Evolutionary conservation across 2,329 filamentous ascomycete species (phyloP).

Genomic region (Cucurbitaria berberidis): DNA sequence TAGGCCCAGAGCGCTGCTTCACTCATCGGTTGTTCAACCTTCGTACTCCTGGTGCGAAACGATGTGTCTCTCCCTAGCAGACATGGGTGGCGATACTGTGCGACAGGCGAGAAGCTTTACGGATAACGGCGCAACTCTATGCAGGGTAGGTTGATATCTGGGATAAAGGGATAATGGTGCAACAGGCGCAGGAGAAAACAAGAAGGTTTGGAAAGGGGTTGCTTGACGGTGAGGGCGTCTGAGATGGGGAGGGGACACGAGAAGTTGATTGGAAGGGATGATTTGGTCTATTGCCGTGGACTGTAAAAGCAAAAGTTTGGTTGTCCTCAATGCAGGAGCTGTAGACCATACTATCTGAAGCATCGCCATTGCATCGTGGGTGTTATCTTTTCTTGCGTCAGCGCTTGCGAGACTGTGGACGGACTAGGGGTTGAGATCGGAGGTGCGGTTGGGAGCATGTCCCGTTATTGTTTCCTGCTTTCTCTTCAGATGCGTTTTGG

Average conservation of each 20-base stretch:
- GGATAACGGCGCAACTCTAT: constrained; percentile 11
- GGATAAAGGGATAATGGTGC: too few relatives aligned
- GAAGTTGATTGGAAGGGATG: background rate
- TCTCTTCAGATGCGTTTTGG: background rate
- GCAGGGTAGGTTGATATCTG: too few relatives aligned
- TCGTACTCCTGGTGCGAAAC: constrained; percentile 5
- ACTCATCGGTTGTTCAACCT: constrained; percentile 11
- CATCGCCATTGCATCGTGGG: too few relatives aligned
- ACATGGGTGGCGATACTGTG: constrained; percentile 14
- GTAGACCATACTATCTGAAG: too few relatives aligned
- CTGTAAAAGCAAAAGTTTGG: background rate
- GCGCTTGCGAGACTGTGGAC: background rate
- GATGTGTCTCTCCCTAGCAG: constrained; percentile 10
- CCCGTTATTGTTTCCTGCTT: background rate
- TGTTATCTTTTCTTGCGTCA: constrained; percentile 23
- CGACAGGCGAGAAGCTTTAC: constrained; percentile 13
- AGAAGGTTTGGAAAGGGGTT: background rate
- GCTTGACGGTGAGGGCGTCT: background rate
- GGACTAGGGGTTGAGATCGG: background rate
- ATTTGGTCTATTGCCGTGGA: background rate
- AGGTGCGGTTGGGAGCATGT: background rate
- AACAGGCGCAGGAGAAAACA: too few relatives aligned
- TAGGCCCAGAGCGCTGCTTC: too few relatives aligned
- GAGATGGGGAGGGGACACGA: background rate
- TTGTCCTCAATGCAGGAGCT: background rate